A percentile compares a stretch with the other conserved stretches of the same genome.
Conservation (phyloP, 192 early-diverging fungal species). For the Backusella morwellensis region DNA sequence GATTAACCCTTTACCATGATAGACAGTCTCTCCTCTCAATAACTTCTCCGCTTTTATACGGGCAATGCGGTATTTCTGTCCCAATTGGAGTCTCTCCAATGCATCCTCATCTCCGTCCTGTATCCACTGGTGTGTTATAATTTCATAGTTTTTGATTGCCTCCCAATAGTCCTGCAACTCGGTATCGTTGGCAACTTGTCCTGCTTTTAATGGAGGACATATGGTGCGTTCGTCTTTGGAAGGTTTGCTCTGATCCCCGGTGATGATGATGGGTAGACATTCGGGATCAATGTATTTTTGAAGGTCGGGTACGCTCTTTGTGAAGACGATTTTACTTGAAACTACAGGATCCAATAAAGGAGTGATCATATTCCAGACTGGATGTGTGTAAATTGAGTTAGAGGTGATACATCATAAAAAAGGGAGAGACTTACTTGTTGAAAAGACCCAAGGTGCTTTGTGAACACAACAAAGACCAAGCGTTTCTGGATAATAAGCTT, state of each 20-base stretch:
- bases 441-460: slow-evolving; percentile 88
- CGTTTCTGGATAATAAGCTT: slow-evolving; percentile 90
- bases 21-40: slow-evolving; percentile 13
- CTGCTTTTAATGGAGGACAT: neutral
- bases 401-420: neutral
- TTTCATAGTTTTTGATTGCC: neutral
- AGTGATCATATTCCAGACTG: slow-evolving; percentile 78
- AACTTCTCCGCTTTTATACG: slow-evolving; percentile 19
- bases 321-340: slow-evolving; percentile 80
- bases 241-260: slow-evolving; percentile 40
- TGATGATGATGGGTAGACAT: slow-evolving; percentile 55
- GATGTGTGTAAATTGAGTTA: neutral
- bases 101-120: neutral
- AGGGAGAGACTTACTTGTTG: slow-evolving; percentile 29
- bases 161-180: slow-evolving; percentile 2
- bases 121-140: slow-evolving; percentile 2
- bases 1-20: slow-evolving; percentile 14
- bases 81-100: slow-evolving; percentile 1
- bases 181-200: neutral
- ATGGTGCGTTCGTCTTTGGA: neutral
- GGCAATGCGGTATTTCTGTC: slow-evolving; percentile 15
- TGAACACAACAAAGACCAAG: slow-evolving; percentile 81
- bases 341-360: slow-evolving; percentile 92
- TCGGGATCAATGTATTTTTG: slow-evolving; percentile 57
- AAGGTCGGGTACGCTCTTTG: slow-evolving; percentile 59